Evolutionary conservation across 768 basidiomycete genomes (phyloP), one percentile per base, ranked within the genome.

Genomic region (Omphalotus guepiniiformis): DNA sequence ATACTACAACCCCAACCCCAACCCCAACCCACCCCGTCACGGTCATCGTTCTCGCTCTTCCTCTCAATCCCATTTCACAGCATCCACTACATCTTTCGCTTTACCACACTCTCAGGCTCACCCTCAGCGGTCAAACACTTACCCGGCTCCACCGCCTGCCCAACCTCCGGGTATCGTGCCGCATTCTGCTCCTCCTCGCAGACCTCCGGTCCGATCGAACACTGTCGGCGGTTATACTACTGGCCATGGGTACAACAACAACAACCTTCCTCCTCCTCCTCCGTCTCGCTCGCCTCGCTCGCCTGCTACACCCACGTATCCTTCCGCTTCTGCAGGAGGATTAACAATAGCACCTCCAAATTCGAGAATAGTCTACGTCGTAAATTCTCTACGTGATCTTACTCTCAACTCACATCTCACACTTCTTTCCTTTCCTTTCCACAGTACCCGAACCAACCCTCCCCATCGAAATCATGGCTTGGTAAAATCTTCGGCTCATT

Each of bases 61-160:
- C 34, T 25, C 29, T 22, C 18, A 15, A 35, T 7, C 11, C 40
- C 11, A 16, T 18, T 13, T 45, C 34, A 25, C 43, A 30, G 12
- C 37, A 45, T 21, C 43, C 43, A 35, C 22, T 23, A 15, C 26
- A 30, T 22, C 16, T 35, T 34, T 35, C 30, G 32, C 6, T n/a
- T n/a, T n/a, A n/a, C n/a, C 30, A 23, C 43, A 30, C 18, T 15
- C n/a, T 19, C 16, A 29, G 22, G 12, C 15, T 25, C 43, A 30
- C 16, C 43, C 43, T 23, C 43, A 45, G 29, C 43, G 43, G 43
- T 45, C 43, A 7, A 15, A 45, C 37, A 45, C 43, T 12, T 45
- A 21, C 26, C 29, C 16, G 23, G 19, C 28, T 18, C 42, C 42
- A 23, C 43, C 30, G 3, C 43, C 29, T 1, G 16, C 42, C 2